Base-by-base conservation (phyloP, 2,329 filamentous ascomycete genomes). In the Penicillium frequentans region DNA sequence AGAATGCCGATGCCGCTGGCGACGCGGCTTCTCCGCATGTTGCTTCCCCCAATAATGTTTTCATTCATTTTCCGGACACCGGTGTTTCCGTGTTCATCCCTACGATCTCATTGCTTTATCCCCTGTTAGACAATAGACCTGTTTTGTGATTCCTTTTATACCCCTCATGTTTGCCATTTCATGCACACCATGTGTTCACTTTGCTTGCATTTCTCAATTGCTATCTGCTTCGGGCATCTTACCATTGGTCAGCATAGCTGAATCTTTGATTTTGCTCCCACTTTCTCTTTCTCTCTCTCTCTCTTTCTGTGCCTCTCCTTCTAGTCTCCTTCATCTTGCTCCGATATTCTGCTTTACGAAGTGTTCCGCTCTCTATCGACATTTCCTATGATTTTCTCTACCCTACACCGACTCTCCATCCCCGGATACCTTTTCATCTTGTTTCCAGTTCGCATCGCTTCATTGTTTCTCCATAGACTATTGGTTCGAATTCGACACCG, bases 111-210 rank as follows among this genome's bases (percentile, higher is more conserved):
- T 56, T 49, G 39, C 37, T 47, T 57, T 55, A 37, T 39, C 52
- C 54, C 55, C 49, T 24, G 49, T 61, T 67, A 66, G 64, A 66
- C 49, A 60, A 65, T 67, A 67, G 64, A 67, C 13, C 46, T 60
- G 55, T 58, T 64, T 54, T 56, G 49, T 60, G 35, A 29, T 58
- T 49, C 42, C 56, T 39, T 51, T 64, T 66, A 66, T 66, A 66
- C 64, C 64, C 62, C 61, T 54, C 37, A 13, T 59, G 61, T 53
- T 57, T 58, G 49, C 49, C 49, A 43, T 55, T 54, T 52, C 52
- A 52, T 59, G 55, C 59, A 61, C 56, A 57, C n/a, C 16, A 39
- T 39, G 35, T 47, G n/a, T 46, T 31, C 23, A 43, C 43, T 42
- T 13, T 53, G 45, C 46, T 35, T 49, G 35, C 42, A 42, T 46